Base-by-base conservation (phyloP, 1,139 yeast species). In the Oligophagozyma castellii region DNA sequence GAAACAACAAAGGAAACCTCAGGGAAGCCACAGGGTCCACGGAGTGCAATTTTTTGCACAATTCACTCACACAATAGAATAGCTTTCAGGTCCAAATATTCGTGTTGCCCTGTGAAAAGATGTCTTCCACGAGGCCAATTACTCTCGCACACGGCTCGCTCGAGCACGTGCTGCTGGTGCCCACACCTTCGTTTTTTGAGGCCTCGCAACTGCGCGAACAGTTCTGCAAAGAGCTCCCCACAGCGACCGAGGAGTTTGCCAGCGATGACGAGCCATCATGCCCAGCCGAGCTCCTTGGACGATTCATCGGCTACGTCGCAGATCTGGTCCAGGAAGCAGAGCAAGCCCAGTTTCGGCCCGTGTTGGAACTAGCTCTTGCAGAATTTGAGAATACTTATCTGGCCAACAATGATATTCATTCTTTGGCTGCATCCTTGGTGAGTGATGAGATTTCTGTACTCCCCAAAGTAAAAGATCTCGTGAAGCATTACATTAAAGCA, bases 211-310 rank as follows among this genome's bases (percentile, higher is more conserved):
- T 92, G 44, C 77, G 81, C 47, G 93, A 84, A 43, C 93, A 76
- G 53, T 89, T 89, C 53, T 61, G 60, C 48, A 78, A 80, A 22
- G 63, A 75, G 22, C 67, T 84, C 43, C 95, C 95, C 14, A 68
- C 66, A 29, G 73, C 77, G 26, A 78, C 95, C 24, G 95, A 80
- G 48, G 92, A 78, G 14, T 74, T 68, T 46, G 89, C 89, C 29
- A 79, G 71, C 35, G 95, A 83, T 44, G 76, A 80, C 38, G 96
- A 83, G 59, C 95, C 95, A 24, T 60, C 86, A 26, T 75, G 92
- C 27, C 75, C 92, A 30, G 76, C 86, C 24, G 98, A 92, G 59
- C 68, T 89, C 38, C 67, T 81, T 41, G 83, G 84, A 36, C 72
- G 73, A 47, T 89, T 86, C 51, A 63, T 89, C 38, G 95, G 94